These are phyloP conservation scores for Pachyrhizus erosus DNA, from an alignment of 306 rosid species.

Conservation along the genomic window DNA sequence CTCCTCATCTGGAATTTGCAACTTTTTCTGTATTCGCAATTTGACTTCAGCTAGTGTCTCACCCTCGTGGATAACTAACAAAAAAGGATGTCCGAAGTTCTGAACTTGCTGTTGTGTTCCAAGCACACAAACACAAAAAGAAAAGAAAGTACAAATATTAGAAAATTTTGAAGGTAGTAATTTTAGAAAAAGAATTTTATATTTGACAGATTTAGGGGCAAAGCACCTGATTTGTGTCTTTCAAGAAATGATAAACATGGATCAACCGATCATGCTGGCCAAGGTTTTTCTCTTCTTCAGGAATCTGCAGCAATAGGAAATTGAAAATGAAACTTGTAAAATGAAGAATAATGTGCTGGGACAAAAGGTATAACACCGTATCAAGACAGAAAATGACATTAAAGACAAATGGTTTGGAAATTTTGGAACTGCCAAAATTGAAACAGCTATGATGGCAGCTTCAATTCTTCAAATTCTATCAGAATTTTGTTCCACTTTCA, in stretches of 20 bases:
- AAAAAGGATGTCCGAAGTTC: constrained; percentile 94
- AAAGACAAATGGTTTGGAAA: background rate
- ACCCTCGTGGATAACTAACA: constrained; percentile 81
- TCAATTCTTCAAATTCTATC: background rate
- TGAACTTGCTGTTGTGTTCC: constrained; percentile 73
- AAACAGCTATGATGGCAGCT: background rate
- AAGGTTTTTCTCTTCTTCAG: constrained; percentile 83
- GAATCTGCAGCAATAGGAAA: constrained; percentile 60
- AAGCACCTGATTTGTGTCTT: constrained; percentile 75
- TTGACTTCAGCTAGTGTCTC: constrained; percentile 88
- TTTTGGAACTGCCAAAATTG: background rate
- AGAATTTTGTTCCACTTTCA: background rate
- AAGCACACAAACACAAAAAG: background rate
- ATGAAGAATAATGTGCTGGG: constrained; percentile 15
- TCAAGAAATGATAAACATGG: constrained; percentile 89
- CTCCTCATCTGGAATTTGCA: constrained; percentile 89
- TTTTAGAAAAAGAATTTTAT: background rate
- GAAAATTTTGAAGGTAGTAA: background rate
- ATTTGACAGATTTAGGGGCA: background rate
- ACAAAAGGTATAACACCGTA: background rate
- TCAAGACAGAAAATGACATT: background rate
- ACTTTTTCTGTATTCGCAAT: constrained; percentile 80
- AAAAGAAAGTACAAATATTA: constrained; percentile 7
- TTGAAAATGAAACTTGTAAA: background rate
- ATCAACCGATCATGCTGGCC: constrained; percentile 81